A percentile compares a stretch with the other conserved stretches of the same genome.
phyloP scores from a whole-genome alignment of 2,329 filamentous ascomycete species.

The Trichoderma sp. region DNA sequence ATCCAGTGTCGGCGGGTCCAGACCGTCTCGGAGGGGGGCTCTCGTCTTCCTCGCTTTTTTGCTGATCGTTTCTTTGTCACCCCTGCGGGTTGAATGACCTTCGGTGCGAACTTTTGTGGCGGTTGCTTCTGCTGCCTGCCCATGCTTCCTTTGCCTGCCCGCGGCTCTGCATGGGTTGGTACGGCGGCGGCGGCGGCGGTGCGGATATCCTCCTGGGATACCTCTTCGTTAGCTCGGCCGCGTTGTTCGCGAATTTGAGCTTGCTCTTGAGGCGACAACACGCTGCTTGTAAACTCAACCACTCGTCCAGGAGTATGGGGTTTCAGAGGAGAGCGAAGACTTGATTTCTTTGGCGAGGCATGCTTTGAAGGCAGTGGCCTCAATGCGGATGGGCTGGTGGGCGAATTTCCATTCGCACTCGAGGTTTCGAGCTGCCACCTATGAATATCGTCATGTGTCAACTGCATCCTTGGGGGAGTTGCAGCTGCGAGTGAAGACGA shows the following conservation, averaged over 20 bases:
- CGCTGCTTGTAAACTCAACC: slow-evolving; percentile 56
- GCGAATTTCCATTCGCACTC: slow-evolving; percentile 38
- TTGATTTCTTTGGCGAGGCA: slow-evolving; percentile 57
- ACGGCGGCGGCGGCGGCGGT: not conserved
- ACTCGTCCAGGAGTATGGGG: slow-evolving; percentile 57
- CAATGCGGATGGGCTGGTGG: slow-evolving; percentile 41
- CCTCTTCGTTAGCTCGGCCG: slow-evolving; percentile 28
- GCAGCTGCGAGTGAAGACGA: slow-evolving; percentile 29
- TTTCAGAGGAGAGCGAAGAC: slow-evolving; percentile 56
- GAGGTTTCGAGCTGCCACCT: slow-evolving; percentile 44
- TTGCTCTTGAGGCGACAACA: slow-evolving; percentile 46
- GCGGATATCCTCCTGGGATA: slow-evolving; percentile 11
- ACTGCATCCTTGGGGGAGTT: slow-evolving; percentile 43
- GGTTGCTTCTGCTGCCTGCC: not conserved
- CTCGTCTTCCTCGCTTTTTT: slow-evolving; percentile 7
- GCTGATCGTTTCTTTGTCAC: slow-evolving; percentile 17
- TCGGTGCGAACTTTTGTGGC: not conserved
- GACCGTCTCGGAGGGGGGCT: slow-evolving; percentile 40
- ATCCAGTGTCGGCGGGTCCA: slow-evolving; percentile 56
- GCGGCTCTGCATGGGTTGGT: slow-evolving; percentile 3
- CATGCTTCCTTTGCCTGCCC: slow-evolving; percentile 27
- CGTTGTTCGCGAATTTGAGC: slow-evolving; percentile 35
- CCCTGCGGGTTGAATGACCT: not conserved
- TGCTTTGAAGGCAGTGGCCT: slow-evolving; percentile 50
- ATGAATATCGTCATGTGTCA: slow-evolving; percentile 42